These are phyloP conservation scores for Saccharum spontaneum DNA, from an alignment of 176 grass and related monocot genomes.

Conservation along the genomic window DNA sequence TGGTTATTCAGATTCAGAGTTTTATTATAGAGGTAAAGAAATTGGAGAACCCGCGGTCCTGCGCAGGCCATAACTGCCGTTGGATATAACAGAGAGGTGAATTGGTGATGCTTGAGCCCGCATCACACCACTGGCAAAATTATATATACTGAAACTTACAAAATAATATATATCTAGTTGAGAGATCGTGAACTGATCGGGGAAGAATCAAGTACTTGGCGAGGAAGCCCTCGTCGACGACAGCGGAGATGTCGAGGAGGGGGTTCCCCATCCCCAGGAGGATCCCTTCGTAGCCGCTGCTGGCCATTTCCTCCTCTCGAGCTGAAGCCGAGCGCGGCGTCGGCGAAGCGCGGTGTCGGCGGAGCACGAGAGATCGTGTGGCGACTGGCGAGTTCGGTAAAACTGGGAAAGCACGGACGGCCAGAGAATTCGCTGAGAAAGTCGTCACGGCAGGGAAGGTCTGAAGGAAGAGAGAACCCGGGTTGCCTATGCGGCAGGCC, in stretches of 20 bases:
- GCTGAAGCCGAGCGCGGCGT: background rate
- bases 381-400: background rate
- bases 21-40: background rate
- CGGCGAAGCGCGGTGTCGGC: background rate
- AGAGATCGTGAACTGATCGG: background rate
- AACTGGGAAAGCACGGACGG: background rate
- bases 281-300: conserved; percentile 42
- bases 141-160: background rate
- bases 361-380: conserved; percentile 1
- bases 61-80: background rate
- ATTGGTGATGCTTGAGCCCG: background rate
- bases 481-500: background rate
- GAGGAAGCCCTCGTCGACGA: conserved; percentile 75
- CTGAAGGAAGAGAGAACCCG: background rate
- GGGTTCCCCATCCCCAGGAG: conserved; percentile 75
- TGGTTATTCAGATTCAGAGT: background rate
- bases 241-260: conserved; percentile 71
- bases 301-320: conserved; percentile 36
- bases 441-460: background rate
- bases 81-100: background rate
- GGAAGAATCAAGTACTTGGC: conserved; percentile 44
- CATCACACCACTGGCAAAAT: background rate
- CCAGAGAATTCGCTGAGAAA: background rate
- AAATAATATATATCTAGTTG: background rate
- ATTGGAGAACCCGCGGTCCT: too few species aligned